Percentiles rank a stretch among this genome's conserved stretches.
Evolutionary conservation across 176 grass and related monocot species (phyloP).

Genomic region (Oropetium thomaeum): DNA sequence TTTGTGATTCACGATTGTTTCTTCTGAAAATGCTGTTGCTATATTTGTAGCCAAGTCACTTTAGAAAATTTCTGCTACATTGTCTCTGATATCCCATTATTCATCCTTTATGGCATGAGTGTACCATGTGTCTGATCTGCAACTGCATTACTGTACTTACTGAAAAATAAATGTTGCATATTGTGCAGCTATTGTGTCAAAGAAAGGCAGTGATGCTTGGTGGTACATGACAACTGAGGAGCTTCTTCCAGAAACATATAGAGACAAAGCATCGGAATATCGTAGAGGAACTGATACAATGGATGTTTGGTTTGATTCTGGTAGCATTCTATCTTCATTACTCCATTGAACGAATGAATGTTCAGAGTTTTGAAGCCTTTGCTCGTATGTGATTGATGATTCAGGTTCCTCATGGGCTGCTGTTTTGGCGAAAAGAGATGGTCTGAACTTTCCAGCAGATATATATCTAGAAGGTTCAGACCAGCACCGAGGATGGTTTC

Average conservation of each 20-base stretch:
- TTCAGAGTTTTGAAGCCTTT: neutral
- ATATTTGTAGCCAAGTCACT: neutral
- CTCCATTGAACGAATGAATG: neutral
- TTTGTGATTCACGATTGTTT: neutral
- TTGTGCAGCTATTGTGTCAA: constrained; percentile 72
- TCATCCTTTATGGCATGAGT: neutral
- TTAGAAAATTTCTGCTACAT: neutral
- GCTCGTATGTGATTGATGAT: constrained; percentile 30
- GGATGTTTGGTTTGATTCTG: constrained; percentile 99
- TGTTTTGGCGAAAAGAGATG: constrained; percentile 77
- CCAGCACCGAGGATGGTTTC: constrained; percentile 98
- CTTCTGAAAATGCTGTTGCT: neutral
- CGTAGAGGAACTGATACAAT: constrained; percentile 98
- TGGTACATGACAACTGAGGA: constrained; percentile 93
- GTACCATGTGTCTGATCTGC: constrained; percentile 8
- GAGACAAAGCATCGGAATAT: constrained; percentile 70
- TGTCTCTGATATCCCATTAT: neutral
- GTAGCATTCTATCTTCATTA: constrained; percentile 44
- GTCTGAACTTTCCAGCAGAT: constrained; percentile 76
- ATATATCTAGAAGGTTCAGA: constrained; percentile 97
- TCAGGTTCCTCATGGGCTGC: constrained; percentile 95
- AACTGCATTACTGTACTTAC: constrained; percentile 3
- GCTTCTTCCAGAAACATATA: constrained; percentile 88
- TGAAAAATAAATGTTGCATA: constrained; percentile 4
- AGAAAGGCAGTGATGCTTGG: constrained; percentile 93